Percentiles rank a stretch among this genome's conserved stretches.
Conservation (phyloP, 2,329 filamentous ascomycete genomes). For the Aciculosporium take region DNA sequence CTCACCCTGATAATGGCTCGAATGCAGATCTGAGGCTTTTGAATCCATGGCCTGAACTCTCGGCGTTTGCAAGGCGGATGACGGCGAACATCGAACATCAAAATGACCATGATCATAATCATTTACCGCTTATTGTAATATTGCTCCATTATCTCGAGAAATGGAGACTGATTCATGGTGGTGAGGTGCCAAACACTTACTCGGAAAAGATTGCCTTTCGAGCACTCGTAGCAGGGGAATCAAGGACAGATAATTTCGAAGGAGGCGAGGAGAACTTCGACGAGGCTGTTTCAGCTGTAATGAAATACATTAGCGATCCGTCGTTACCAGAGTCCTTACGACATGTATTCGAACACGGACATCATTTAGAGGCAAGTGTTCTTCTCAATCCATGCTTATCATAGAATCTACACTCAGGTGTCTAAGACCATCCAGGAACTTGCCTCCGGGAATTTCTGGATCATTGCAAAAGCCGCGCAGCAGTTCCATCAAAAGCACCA, state of each 20-base stretch:
- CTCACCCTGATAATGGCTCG: constrained; percentile 77
- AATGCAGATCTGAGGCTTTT: constrained; percentile 75
- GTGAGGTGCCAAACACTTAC: constrained; percentile 56
- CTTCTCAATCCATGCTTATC: not conserved
- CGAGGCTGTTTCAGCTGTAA: constrained; percentile 73
- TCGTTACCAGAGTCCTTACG: constrained; percentile 54
- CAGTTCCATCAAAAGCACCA: constrained; percentile 60
- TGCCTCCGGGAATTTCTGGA: constrained; percentile 56
- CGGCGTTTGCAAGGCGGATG: constrained; percentile 50
- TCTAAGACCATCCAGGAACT: not conserved
- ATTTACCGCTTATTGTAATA: constrained; percentile 76
- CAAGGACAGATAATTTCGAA: constrained; percentile 60
- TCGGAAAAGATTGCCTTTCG: constrained; percentile 78
- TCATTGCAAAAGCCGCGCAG: constrained; percentile 68
- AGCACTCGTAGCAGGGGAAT: constrained; percentile 49
- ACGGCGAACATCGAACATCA: constrained; percentile 55
- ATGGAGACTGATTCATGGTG: constrained; percentile 63
- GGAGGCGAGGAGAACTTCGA: constrained; percentile 95
- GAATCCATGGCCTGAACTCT: constrained; percentile 72
- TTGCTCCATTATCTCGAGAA: constrained; percentile 67
- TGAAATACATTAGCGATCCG: constrained; percentile 67
- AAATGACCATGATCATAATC: constrained; percentile 71
- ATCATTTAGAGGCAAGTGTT: constrained; percentile 35
- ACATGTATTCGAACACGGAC: constrained; percentile 62
- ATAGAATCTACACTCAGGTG: not conserved